A percentile compares a stretch with the other conserved stretches of the same genome.
Evolutionary conservation across 139 green algal species (phyloP).

Genomic region (Chlorella sp.): DNA sequence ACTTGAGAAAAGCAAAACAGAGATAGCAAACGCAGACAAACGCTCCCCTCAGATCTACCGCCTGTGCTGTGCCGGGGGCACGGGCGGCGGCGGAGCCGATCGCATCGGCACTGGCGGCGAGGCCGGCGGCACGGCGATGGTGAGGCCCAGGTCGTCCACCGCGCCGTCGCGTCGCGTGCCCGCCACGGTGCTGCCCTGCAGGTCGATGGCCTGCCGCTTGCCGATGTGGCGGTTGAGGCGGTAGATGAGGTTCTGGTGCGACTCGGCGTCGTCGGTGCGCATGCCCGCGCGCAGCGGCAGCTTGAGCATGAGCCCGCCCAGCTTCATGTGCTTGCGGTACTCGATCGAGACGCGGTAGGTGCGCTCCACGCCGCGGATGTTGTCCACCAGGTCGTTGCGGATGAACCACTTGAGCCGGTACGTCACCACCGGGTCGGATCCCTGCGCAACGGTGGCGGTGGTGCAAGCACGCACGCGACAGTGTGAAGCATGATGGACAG

Average conservation of each 20-base stretch:
- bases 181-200: background rate
- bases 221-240: slow-evolving; percentile 33
- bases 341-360: slow-evolving; percentile 30
- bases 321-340: slow-evolving; percentile 1
- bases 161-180: background rate
- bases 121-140: background rate
- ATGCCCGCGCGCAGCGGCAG: slow-evolving; percentile 40
- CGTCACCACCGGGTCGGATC: too few relatives aligned
- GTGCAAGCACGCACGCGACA: too few relatives aligned
- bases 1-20: too few relatives aligned
- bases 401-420: slow-evolving; percentile 39
- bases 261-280: slow-evolving; percentile 35
- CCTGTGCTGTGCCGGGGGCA: too few relatives aligned
- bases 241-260: slow-evolving; percentile 41
- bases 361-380: slow-evolving; percentile 34
- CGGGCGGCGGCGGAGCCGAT: too few relatives aligned
- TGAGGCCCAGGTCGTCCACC: background rate
- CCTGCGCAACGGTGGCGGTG: too few relatives aligned
- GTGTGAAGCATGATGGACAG: too few relatives aligned
- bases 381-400: slow-evolving; percentile 32
- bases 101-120: too few relatives aligned
- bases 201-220: background rate
- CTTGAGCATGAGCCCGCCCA: slow-evolving; percentile 22
- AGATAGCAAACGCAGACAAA: too few relatives aligned
- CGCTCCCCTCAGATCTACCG: too few relatives aligned